Evolutionary conservation across 805 yeast genomes (phyloP), one percentile per base, ranked within the genome.

Genomic region (Teunomyces stri): DNA sequence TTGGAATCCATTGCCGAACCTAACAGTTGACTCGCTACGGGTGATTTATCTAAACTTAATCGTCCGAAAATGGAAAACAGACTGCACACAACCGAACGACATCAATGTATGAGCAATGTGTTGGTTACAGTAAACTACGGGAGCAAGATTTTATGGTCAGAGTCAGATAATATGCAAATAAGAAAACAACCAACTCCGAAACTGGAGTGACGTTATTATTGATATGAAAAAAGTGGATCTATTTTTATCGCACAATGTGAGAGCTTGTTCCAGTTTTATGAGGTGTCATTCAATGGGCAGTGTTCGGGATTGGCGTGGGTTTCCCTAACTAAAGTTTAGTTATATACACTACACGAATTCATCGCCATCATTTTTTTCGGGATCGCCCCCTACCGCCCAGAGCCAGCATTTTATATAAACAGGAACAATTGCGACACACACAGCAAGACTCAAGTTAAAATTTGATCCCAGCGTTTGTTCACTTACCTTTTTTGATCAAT

Each of bases 231-330:
- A 9, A 25, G 11, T 25, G 27, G 6, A 25, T 25, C 27, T 25
- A 25, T 25, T 25, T 25, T 25, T 25, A 25, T 25, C 27, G 2
- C 27, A 9, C 27, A 7, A 7, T 6, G 27, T 25, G 11, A 9
- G 11, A 9, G 11, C 11, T 7, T 9, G 6, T 25, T 25, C 11
- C 27, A 25, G 9, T 16, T 16, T 33, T 5, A 15, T 15, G 25
- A 25, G 29, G 18, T 13, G 43, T 41, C 43, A 41, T 41, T 28
- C 43, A 41, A n/a, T 21, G 27, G 22, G 28, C 43, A 13, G 34
- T 31, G 18, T 31, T 31, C 10, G 37, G 21, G n/a, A 34, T 11
- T 34, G 22, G 10, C 1, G n/a, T 9, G n/a, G n/a, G 21, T 34
- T 5, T 11, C 18, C 21, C 15, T n/a, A n/a, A 18, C 20, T 1